These are phyloP conservation scores for Trichocladium antarcticum DNA, from an alignment of 495 filamentous ascomycete species.

Conservation along the genomic window DNA sequence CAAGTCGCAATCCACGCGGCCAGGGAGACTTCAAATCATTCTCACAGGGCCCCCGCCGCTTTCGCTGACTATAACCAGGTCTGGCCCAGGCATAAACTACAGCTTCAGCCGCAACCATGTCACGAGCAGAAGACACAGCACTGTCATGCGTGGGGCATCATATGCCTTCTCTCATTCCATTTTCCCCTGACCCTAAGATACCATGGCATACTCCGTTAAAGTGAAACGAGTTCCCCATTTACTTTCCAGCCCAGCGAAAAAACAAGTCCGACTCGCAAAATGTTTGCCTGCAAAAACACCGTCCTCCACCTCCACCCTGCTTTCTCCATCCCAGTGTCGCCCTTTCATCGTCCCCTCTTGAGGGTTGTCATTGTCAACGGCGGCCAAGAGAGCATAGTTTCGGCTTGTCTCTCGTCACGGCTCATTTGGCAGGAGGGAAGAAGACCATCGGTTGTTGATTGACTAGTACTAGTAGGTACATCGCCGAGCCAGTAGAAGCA, in stretches of 20 bases:
- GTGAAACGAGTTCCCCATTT: constrained; percentile 7
- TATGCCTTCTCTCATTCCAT: constrained; percentile 13
- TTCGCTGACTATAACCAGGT: too few species aligned
- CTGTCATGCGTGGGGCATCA: constrained; percentile 1
- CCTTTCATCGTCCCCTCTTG: neutral
- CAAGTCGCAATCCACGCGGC: too few species aligned
- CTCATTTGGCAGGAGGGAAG: neutral
- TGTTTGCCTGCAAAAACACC: constrained; percentile 2
- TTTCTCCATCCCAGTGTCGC: neutral
- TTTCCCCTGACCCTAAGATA: constrained; percentile 22
- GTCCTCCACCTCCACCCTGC: constrained; percentile 1
- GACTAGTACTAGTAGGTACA: neutral
- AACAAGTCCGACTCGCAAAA: constrained; percentile 10
- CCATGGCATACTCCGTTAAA: constrained; percentile 13
- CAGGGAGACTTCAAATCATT: too few species aligned
- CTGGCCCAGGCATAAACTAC: too few species aligned
- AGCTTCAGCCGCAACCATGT: neutral
- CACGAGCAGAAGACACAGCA: neutral
- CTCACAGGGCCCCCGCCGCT: too few species aligned
- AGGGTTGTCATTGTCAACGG: neutral
- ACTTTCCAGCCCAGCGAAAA: constrained; percentile 13
- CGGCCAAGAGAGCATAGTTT: neutral
- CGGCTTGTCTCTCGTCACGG: constrained; percentile 2
- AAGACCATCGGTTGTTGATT: neutral
- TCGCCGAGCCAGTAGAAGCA: constrained; percentile 4